These are phyloP conservation scores for Pythium sukuiense DNA, from an alignment of 352 stramenopile genomes.

Conservation along the genomic window DNA sequence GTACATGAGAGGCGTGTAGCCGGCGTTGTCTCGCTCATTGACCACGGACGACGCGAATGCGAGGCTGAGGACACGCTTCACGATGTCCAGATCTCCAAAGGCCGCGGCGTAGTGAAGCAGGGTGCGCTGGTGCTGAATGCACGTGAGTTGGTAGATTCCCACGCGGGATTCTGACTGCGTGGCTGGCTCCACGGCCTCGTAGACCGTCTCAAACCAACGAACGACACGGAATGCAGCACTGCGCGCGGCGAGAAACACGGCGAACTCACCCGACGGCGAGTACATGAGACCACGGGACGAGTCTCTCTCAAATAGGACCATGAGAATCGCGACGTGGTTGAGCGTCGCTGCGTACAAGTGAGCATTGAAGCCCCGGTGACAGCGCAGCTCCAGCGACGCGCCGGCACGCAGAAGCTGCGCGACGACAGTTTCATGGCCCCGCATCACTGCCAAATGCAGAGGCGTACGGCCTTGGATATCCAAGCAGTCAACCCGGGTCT, in stretches of 20 bases:
- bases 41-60: conserved; percentile 9
- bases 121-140: conserved; percentile 29
- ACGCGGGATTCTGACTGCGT: neutral
- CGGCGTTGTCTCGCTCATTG: conserved; percentile 37
- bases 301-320: conserved; percentile 35
- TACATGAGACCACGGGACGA: conserved; percentile 30
- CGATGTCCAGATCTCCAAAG: conserved; percentile 39
- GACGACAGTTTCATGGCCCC: conserved; percentile 44
- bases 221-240: conserved; percentile 45
- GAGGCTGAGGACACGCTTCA: conserved; percentile 22
- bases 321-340: conserved; percentile 51
- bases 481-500: conserved; percentile 31
- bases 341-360: conserved; percentile 50
- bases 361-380: conserved; percentile 38
- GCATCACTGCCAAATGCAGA: conserved; percentile 49
- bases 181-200: conserved; percentile 16
- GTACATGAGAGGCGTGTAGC: conserved; percentile 58
- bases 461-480: conserved; percentile 42
- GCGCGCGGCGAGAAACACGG: conserved; percentile 46
- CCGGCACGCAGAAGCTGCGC: conserved; percentile 38
- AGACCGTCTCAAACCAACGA: conserved; percentile 47
- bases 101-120: conserved; percentile 54
- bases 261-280: conserved; percentile 35
- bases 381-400: conserved; percentile 39
- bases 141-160: conserved; percentile 18